Evolutionary conservation across 1,139 yeast species (phyloP), one percentile per base, ranked within the genome.

Genomic region (Suhomyces panamericanus): DNA sequence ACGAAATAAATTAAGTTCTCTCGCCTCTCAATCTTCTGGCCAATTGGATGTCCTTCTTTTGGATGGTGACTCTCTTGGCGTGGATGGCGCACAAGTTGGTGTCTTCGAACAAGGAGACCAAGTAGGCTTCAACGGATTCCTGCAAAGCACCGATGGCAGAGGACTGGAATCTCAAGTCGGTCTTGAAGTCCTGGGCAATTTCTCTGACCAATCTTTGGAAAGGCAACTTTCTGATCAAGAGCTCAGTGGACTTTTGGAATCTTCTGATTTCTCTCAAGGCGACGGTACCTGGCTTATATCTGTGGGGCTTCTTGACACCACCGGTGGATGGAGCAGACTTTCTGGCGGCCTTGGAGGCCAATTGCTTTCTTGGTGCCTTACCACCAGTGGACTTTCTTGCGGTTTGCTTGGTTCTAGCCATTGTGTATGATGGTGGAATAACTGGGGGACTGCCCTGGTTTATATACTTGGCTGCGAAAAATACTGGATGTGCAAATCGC

Each of bases 271-370:
- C 98, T 87, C 97, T 91, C 71, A 91, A 87, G 64, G 98, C 98
- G 68, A 91, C 97, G 68, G 97, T 91, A 90, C 98, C 98, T 74
- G 98, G 98, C 93, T 90, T 91, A 81, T 90, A 91, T 87, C 98
- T 89, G 89, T 91, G 98, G 62, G 97, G 97, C 83, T 91, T 91
- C 91, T 91, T 91, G 71, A 91, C 97, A 85, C 97, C 98, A 73
- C 97, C 97, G 57, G 96, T 84, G 56, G 96, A 80, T 79, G 95
- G 93, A 50, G 97, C 97, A 48, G 98, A 90, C 78, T 91, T 91
- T 84, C 98, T 87, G 62, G 98, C 97, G 64, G 96, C 97, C 86
- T 91, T 91, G 60, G 97, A 90, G 66, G 98, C 97, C 69, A 91
- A 83, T 79, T 90, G 96, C 81, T 91, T 91, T 86, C 98, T 88